Base-by-base conservation (phyloP, 148 eudicot genomes). In the Persicaria tinctoria region DNA sequence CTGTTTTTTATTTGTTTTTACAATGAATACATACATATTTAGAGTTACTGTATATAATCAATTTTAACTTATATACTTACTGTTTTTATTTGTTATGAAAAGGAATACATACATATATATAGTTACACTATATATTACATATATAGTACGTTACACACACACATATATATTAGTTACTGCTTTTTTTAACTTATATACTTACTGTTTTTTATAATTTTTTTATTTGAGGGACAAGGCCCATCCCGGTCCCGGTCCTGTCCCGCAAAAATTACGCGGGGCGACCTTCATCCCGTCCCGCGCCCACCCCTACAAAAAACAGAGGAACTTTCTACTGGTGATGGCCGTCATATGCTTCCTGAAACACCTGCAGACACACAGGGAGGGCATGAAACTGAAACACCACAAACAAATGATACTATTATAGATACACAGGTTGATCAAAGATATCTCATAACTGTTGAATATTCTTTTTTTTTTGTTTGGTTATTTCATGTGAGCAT, bases 351-450 rank as follows among this genome's bases (percentile, higher is more conserved):
- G 75, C 76, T 51, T 51, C 78, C 70, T 70, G 87, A 72, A 79
- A 83, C 74, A 76, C 74, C 73, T 60, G 78, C 46, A 72, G 85
- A 75, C 70, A 78, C 73, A 53, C 82, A 73, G 73, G 78, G 60
- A 79, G 84, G 71, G 76, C 75, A 54, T 63, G 80, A 64, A 76
- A 44, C 53, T 70, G 89, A 82, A 53, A 72, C 77, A 53, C 51
- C 78, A 18, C 80, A 32, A 55, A 64, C 82, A 12, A 79, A 76
- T 79, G 63, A 80, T 79, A 74, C 48, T 16, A 64, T 64, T 72
- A 27, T 76, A 32, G 18, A 56, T 18, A 85, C 98, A 74, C 97
- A 95, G 91, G 98, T 92, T 85, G n/a, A 46, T 44, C 18, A 76
- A 32, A 59, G 5, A 59, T 14, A 49, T 79, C 63, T 17, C 5